phyloP scores from a whole-genome alignment of 2,329 filamentous ascomycete species.

The Xylariaceae sp. region DNA sequence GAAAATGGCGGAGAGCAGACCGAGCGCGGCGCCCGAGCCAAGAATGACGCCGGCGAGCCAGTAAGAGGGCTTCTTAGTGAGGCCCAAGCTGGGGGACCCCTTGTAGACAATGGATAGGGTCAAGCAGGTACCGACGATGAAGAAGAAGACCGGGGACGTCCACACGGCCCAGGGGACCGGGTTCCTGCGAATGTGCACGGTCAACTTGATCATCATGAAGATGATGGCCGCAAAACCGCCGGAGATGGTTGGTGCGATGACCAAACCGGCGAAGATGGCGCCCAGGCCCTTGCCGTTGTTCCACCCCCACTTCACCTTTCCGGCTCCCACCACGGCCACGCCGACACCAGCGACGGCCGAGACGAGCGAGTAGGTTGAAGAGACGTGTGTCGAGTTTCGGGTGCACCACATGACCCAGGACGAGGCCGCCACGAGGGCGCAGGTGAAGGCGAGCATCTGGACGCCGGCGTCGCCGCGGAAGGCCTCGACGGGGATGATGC shows the following conservation, averaged over 20 bases:
- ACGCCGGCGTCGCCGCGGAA: constrained; percentile 59
- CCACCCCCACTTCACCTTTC: constrained; percentile 64
- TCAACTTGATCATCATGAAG: constrained; percentile 66
- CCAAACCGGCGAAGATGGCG: constrained; percentile 65
- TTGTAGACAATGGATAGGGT: constrained; percentile 77
- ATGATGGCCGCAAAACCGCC: constrained; percentile 60
- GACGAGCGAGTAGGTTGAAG: constrained; percentile 66
- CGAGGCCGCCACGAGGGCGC: constrained; percentile 58
- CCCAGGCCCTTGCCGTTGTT: constrained; percentile 62
- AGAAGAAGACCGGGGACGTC: constrained; percentile 70
- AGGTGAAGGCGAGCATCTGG: constrained; percentile 63
- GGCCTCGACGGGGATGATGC: constrained; percentile 57
- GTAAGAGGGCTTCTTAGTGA: constrained; percentile 61
- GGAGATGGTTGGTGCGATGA: constrained; percentile 65
- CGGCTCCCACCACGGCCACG: constrained; percentile 59
- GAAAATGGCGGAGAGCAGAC: constrained; percentile 57
- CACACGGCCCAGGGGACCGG: constrained; percentile 68
- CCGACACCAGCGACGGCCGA: constrained; percentile 64
- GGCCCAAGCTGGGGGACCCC: constrained; percentile 62
- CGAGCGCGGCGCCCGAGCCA: constrained; percentile 57
- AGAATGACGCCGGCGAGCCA: constrained; percentile 63
- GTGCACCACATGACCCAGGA: constrained; percentile 80
- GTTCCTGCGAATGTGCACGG: constrained; percentile 67
- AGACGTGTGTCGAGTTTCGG: constrained; percentile 65
- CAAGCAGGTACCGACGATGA: constrained; percentile 68